Conservation (phyloP, 139 green algal genomes). For the Medakamo hakoo region DNA sequence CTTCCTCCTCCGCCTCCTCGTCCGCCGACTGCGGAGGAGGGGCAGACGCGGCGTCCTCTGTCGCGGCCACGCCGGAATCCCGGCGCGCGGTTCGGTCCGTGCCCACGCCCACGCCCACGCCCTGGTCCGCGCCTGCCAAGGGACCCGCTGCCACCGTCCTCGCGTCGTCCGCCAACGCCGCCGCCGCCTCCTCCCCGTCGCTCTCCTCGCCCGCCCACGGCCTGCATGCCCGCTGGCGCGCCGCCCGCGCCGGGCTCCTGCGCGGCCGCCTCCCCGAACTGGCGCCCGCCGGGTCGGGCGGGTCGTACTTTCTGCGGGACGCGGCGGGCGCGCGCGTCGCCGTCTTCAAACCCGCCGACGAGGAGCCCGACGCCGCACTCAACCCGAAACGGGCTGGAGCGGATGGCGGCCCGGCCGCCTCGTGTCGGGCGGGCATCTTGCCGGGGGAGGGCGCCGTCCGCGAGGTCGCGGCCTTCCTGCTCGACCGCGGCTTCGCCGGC, state of each 20-base stretch:
- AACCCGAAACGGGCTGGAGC: constrained; percentile 89
- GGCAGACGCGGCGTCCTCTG: too few species aligned
- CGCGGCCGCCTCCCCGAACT: not conserved
- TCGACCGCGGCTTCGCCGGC: constrained; percentile 82
- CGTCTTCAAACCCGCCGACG: constrained; percentile 86
- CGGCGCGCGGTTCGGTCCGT: too few species aligned
- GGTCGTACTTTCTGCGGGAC: constrained; percentile 79
- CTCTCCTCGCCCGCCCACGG: not conserved
- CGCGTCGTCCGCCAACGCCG: too few species aligned
- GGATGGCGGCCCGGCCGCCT: constrained; percentile 72
- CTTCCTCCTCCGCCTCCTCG: too few species aligned
- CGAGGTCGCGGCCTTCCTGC: constrained; percentile 86
- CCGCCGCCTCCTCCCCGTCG: not conserved
- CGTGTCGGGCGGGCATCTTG: constrained; percentile 69
- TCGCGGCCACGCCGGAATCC: too few species aligned
- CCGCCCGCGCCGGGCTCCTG: not conserved
- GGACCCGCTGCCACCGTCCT: not conserved
- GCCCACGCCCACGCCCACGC: too few species aligned
- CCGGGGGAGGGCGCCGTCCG: constrained; percentile 85
- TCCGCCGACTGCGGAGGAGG: too few species aligned
- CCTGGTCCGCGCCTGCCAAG: too few species aligned
- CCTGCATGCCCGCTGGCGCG: not conserved
- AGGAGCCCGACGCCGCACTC: constrained; percentile 82
- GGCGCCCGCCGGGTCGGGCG: constrained; percentile 19
- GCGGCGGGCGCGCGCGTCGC: constrained; percentile 47